phyloP scores from a whole-genome alignment of 75 land plant genomes.

The Sequoia sempervirens region DNA sequence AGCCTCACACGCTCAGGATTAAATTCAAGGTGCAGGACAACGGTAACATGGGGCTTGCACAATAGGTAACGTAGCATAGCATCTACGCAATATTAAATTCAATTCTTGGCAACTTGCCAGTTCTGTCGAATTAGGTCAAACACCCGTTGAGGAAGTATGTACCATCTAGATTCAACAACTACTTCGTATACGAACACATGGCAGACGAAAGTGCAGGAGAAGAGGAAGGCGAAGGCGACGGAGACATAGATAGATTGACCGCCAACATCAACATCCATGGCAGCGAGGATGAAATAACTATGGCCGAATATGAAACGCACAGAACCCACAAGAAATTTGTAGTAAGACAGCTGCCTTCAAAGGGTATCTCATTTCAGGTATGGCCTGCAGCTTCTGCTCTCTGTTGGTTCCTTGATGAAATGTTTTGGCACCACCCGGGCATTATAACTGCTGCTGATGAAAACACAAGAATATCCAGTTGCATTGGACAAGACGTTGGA shows the following conservation, averaged over 20 bases:
- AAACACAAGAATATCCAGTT: not conserved
- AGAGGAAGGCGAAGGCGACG: constrained; percentile 3
- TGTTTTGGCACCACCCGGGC: not conserved
- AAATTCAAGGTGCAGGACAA: no score
- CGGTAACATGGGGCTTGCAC: no score
- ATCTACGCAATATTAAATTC: not conserved
- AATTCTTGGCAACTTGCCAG: not conserved
- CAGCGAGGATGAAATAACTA: not conserved
- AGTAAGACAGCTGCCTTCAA: constrained; percentile 57
- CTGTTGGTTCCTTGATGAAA: constrained; percentile 59
- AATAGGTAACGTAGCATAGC: no score
- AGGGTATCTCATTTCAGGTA: constrained; percentile 88
- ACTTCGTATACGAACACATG: not conserved
- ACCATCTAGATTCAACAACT: not conserved
- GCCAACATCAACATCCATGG: not conserved
- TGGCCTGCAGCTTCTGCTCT: constrained; percentile 95
- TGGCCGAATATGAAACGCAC: constrained; percentile 3
- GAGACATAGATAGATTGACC: not conserved
- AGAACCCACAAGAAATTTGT: constrained; percentile 16
- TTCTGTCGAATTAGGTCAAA: not conserved
- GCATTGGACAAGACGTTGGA: not conserved
- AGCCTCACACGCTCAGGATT: no score
- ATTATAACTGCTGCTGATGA: not conserved
- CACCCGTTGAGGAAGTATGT: not conserved
- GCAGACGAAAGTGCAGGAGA: not conserved